phyloP scores from a whole-genome alignment of 345 rosid species.

The Lepidium africanum region DNA sequence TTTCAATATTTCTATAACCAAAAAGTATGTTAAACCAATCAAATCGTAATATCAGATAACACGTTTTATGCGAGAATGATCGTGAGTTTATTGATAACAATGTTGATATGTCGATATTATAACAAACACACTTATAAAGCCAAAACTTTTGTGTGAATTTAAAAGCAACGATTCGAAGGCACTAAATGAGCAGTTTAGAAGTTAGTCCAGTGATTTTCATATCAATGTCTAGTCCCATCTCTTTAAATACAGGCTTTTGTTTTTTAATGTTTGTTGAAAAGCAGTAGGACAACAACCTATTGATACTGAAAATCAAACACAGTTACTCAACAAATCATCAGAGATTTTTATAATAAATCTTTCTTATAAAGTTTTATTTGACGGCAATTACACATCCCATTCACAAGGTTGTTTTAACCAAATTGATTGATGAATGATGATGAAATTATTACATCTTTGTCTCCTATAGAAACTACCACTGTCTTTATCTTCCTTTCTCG shows the following conservation, averaged over 20 bases:
- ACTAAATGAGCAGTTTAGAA: conserved; percentile 10
- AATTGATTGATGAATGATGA: background rate
- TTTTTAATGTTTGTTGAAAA: background rate
- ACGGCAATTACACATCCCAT: too few relatives aligned
- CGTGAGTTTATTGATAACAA: too few relatives aligned
- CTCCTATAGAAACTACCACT: background rate
- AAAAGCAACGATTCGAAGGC: conserved; percentile 20
- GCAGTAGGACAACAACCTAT: too few relatives aligned
- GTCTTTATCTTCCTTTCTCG: background rate
- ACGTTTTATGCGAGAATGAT: background rate
- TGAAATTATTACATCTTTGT: background rate
- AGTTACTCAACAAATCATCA: too few relatives aligned
- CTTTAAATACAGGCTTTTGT: background rate
- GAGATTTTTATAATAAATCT: too few relatives aligned
- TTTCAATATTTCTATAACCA: background rate
- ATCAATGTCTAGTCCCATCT: conserved; percentile 27
- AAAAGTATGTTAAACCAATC: background rate
- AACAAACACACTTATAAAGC: background rate
- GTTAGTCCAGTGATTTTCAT: conserved; percentile 15
- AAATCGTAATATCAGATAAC: background rate
- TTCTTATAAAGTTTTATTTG: too few relatives aligned
- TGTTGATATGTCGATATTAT: background rate
- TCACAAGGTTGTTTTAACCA: too few relatives aligned
- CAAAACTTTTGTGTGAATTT: background rate
- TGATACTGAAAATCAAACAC: too few relatives aligned